Conservation (phyloP, 2,329 filamentous ascomycete species). For the Cladosporium sp. region DNA sequence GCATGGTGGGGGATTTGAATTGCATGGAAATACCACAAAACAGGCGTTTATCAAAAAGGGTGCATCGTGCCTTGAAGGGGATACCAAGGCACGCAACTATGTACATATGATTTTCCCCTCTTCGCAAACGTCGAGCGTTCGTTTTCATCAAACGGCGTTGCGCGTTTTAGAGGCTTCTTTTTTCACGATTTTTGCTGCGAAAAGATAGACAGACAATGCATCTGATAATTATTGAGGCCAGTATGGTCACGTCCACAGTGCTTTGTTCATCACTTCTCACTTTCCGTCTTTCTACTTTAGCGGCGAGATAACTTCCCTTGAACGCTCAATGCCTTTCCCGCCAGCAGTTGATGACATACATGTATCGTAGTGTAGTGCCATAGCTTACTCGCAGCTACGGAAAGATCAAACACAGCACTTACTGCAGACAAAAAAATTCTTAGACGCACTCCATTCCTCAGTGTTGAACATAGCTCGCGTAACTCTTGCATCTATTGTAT, state of each 20-base stretch:
- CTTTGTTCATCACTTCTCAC: too few species aligned
- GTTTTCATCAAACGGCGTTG: background rate
- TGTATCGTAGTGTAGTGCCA: too few species aligned
- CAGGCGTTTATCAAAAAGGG: background rate
- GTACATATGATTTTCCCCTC: background rate
- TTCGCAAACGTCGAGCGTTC: background rate
- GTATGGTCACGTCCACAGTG: background rate
- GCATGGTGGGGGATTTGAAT: background rate
- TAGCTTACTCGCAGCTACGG: too few species aligned
- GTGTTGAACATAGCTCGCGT: too few species aligned
- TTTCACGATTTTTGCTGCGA: background rate
- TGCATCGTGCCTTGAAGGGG: conserved; percentile 16
- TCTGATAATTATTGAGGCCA: background rate
- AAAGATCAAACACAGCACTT: too few species aligned
- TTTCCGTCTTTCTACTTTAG: too few species aligned
- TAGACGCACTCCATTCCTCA: too few species aligned
- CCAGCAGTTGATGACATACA: too few species aligned
- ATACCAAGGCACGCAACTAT: conserved; percentile 4
- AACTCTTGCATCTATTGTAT: too few species aligned
- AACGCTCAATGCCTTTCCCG: too few species aligned
- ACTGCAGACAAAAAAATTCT: too few species aligned
- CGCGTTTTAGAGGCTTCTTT: background rate
- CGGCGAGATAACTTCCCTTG: too few species aligned
- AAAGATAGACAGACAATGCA: background rate
- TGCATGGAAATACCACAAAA: background rate